These are phyloP conservation scores for Uronychia binucleata DNA, from an alignment of 73 alveolate species.

Conservation along the genomic window DNA sequence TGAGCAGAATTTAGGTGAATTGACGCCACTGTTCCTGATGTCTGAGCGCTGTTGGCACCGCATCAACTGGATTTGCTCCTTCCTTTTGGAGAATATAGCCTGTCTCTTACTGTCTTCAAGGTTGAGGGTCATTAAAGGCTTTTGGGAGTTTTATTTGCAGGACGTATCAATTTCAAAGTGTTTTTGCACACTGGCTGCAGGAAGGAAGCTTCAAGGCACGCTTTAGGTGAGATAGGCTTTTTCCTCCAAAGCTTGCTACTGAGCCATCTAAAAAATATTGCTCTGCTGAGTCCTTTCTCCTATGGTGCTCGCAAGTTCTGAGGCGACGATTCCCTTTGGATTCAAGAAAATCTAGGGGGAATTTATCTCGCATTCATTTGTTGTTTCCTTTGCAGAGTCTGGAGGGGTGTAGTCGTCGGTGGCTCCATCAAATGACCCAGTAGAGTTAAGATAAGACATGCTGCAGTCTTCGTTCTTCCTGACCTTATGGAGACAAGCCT, in stretches of 20 bases:
- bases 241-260: background rate
- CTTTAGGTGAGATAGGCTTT: background rate
- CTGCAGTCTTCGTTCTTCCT: background rate
- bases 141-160: background rate
- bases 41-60: background rate
- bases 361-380: background rate
- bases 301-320: no score
- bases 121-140: no score
- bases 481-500: background rate
- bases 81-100: background rate
- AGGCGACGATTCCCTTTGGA: background rate
- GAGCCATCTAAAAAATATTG: background rate
- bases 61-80: background rate
- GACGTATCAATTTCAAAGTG: background rate
- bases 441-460: background rate
- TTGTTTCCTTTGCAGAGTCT: background rate
- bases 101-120: background rate
- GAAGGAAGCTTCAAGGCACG: background rate
- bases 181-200: background rate
- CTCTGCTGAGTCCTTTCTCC: background rate
- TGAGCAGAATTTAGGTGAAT: background rate
- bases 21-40: background rate
- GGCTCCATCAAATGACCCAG: background rate
- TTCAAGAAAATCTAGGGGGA: background rate
- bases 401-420: background rate